phyloP scores from a whole-genome alignment of 306 rosid species.

The Chamaecrista fasciculata region DNA sequence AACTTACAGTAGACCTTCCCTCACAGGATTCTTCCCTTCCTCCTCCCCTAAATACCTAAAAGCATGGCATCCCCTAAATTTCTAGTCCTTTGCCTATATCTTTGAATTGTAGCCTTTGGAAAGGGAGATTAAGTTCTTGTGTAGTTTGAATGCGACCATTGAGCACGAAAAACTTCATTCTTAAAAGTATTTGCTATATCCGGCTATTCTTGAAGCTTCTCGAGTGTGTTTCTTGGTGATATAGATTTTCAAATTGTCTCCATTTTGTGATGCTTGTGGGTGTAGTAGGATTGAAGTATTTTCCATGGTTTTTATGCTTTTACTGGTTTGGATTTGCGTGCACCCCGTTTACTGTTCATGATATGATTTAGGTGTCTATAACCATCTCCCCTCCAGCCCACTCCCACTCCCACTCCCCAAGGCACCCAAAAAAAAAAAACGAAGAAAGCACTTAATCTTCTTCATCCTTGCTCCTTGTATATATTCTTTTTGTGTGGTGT shows the following conservation, averaged over 20 bases:
- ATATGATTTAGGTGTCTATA: not conserved
- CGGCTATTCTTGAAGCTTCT: slow-evolving; percentile 4
- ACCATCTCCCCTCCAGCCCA: not conserved
- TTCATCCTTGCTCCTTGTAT: not conserved
- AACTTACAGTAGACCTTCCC: too few species aligned
- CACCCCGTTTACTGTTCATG: not conserved
- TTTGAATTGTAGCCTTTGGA: too few species aligned
- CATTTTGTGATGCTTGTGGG: not conserved
- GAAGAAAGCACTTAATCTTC: not conserved
- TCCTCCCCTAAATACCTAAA: not conserved
- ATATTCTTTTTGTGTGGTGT: slow-evolving; percentile 6
- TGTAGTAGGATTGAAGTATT: slow-evolving; percentile 15
- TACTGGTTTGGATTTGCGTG: not conserved
- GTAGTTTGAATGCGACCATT: not conserved
- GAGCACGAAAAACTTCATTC: not conserved
- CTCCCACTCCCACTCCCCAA: too few species aligned
- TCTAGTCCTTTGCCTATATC: too few species aligned
- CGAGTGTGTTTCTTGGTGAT: not conserved
- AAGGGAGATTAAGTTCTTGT: not conserved
- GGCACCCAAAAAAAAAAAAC: not conserved
- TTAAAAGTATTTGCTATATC: not conserved
- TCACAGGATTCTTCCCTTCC: too few species aligned
- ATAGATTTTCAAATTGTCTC: not conserved
- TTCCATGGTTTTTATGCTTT: slow-evolving; percentile 8
- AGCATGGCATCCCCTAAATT: not conserved